These are phyloP conservation scores for Fusarium albosuccineum DNA, from an alignment of 2,329 filamentous ascomycete species.

Conservation along the genomic window DNA sequence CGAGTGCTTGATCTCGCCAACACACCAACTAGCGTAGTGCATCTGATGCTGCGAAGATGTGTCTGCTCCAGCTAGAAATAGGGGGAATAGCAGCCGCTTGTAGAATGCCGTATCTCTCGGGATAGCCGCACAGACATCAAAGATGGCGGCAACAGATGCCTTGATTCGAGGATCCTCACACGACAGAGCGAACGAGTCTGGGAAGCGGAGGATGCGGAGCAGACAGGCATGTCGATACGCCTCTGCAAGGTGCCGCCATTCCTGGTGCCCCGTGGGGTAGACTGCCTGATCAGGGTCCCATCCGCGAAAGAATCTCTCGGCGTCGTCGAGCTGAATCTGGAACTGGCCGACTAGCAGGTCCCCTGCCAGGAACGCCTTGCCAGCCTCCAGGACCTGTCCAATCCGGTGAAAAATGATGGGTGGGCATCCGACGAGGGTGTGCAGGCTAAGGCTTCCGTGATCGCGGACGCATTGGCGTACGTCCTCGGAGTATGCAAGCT, in stretches of 20 bases:
- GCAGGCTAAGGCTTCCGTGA: slow-evolving; percentile 40
- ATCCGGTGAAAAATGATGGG: slow-evolving; percentile 44
- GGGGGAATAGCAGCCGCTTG: slow-evolving; percentile 46
- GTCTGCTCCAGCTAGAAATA: slow-evolving; percentile 46
- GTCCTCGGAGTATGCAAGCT: slow-evolving; percentile 43
- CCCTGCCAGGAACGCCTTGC: slow-evolving; percentile 32
- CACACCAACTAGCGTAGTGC: slow-evolving; percentile 43
- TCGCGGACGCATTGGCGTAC: slow-evolving; percentile 44
- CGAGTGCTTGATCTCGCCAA: slow-evolving; percentile 41
- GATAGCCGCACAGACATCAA: slow-evolving; percentile 43
- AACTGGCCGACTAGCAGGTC: slow-evolving; percentile 20
- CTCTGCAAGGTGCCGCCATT: slow-evolving; percentile 48
- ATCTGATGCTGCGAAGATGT: slow-evolving; percentile 42
- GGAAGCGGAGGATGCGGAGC: slow-evolving; percentile 44
- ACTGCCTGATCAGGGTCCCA: slow-evolving; percentile 42
- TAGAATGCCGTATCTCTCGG: slow-evolving; percentile 42
- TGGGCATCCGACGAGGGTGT: slow-evolving; percentile 47
- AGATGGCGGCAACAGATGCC: slow-evolving; percentile 40
- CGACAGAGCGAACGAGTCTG: slow-evolving; percentile 41
- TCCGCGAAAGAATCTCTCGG: slow-evolving; percentile 44
- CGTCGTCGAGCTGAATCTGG: slow-evolving; percentile 23
- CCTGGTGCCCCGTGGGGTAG: slow-evolving; percentile 45
- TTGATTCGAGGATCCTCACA: slow-evolving; percentile 42
- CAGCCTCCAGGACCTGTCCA: slow-evolving; percentile 40
- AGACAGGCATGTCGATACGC: slow-evolving; percentile 49